phyloP scores from a whole-genome alignment of 2,329 filamentous ascomycete species.

The Trichoderma endophyticum region DNA sequence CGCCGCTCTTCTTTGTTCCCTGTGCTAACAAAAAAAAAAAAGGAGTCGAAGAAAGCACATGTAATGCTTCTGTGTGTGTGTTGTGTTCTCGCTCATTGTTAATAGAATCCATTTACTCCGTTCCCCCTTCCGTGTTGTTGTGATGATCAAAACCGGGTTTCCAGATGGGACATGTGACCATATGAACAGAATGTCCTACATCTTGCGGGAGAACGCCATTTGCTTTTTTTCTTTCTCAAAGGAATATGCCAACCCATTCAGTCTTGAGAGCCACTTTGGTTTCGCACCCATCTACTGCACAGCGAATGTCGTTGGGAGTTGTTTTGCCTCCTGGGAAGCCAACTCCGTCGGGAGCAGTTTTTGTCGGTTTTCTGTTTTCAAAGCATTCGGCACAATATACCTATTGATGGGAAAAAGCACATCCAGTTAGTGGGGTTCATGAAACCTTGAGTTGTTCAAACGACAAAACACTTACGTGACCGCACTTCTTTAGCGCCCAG shows the following conservation, averaged over 20 bases:
- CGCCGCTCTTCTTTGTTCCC: not conserved
- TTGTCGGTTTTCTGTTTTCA: slow-evolving; percentile 49
- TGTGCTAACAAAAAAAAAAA: not conserved
- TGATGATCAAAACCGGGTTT: not conserved
- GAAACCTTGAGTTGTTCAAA: not conserved
- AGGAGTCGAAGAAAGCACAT: not conserved
- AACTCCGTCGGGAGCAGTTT: slow-evolving; percentile 31
- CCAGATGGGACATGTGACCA: not conserved
- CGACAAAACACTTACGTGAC: slow-evolving; percentile 65
- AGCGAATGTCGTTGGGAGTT: slow-evolving; percentile 40
- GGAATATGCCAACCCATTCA: slow-evolving; percentile 61
- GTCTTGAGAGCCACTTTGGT: slow-evolving; percentile 52
- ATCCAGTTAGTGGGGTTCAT: not conserved
- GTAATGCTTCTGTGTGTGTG: not conserved
- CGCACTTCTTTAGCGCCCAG: slow-evolving; percentile 87
- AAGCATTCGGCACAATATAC: slow-evolving; percentile 63
- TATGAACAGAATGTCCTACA: not conserved
- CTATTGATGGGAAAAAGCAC: slow-evolving; percentile 32
- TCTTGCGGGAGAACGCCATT: not conserved
- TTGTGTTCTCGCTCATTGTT: not conserved
- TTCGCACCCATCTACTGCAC: slow-evolving; percentile 56
- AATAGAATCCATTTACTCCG: not conserved
- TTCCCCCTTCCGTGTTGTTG: not conserved
- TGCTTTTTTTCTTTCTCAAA: slow-evolving; percentile 32
- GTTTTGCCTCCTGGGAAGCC: slow-evolving; percentile 38